A percentile compares a stretch with the other conserved stretches of the same genome.
Evolutionary conservation across 805 yeast species (phyloP).

Genomic region (Hanseniaspora singularis): DNA sequence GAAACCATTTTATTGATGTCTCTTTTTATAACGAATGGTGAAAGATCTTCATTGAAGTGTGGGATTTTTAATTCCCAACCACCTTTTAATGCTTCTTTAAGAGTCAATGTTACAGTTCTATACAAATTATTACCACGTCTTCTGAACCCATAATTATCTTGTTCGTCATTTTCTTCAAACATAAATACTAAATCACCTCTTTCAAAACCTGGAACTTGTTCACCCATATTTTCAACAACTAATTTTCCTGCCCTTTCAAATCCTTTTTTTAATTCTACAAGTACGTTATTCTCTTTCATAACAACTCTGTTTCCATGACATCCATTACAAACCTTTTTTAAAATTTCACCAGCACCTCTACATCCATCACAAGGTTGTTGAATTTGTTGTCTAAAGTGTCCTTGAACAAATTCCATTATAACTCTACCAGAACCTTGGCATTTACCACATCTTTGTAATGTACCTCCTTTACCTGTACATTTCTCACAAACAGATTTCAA

Average conservation of each 20-base stretch:
- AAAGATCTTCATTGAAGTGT: slow-evolving; percentile 51
- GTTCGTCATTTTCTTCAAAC: slow-evolving; percentile 38
- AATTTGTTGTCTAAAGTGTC: slow-evolving; percentile 80
- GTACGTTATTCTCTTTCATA: slow-evolving; percentile 44
- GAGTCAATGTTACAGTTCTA: slow-evolving; percentile 65
- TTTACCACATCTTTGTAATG: slow-evolving; percentile 46
- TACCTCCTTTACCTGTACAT: slow-evolving; percentile 79
- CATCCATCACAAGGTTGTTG: slow-evolving; percentile 72
- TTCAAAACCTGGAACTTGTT: slow-evolving; percentile 66
- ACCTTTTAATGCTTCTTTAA: slow-evolving; percentile 63
- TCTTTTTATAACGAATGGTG: slow-evolving; percentile 38
- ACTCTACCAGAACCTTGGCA: slow-evolving; percentile 72
- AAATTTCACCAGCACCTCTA: slow-evolving; percentile 60
- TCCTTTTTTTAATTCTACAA: slow-evolving; percentile 59
- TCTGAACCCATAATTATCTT: slow-evolving; percentile 68
- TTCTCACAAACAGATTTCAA: slow-evolving; percentile 64
- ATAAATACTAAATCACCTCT: slow-evolving; percentile 70
- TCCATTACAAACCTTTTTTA: slow-evolving; percentile 48
- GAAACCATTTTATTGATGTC: slow-evolving; percentile 39
- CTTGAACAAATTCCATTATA: slow-evolving; percentile 58
- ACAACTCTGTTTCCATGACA: slow-evolving; percentile 65
- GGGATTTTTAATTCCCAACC: slow-evolving; percentile 64
- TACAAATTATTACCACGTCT: slow-evolving; percentile 63
- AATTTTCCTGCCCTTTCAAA: slow-evolving; percentile 47
- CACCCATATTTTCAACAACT: slow-evolving; percentile 63